A percentile compares a stretch with the other conserved stretches of the same genome.
Conservation (phyloP, 2,329 filamentous ascomycete genomes). For the Byssothecium circinans region DNA sequence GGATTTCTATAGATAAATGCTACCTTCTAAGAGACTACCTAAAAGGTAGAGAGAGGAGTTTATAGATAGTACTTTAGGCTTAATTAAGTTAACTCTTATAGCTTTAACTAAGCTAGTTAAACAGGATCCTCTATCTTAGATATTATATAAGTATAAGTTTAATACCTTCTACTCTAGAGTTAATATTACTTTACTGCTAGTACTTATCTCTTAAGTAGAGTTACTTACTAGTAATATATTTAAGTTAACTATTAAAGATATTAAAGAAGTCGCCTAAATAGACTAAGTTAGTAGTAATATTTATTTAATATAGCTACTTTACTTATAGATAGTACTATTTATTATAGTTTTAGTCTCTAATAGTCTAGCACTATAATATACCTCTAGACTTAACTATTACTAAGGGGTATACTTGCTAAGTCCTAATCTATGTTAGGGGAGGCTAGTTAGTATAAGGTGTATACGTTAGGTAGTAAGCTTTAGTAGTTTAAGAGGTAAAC, state of each 20-base stretch:
- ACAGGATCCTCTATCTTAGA: constrained; percentile 1
- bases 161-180: neutral
- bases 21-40: neutral
- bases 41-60: constrained; percentile 1
- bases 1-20: neutral
- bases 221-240: neutral
- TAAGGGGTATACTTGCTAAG: no score
- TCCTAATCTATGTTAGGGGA: no score
- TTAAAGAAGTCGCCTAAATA: neutral
- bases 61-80: neutral
- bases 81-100: neutral
- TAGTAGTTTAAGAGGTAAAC: no score
- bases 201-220: neutral
- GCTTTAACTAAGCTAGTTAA: neutral
- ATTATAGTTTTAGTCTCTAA: constrained; percentile 1
- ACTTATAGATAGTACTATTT: neutral
- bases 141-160: neutral
- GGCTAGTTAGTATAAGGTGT: no score
- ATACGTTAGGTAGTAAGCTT: no score
- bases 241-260: constrained; percentile 1
- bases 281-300: constrained; percentile 4
- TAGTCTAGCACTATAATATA: constrained; percentile 2
- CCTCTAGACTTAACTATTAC: neutral
- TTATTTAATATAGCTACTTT: neutral
- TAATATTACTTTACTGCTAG: neutral